Conservation (phyloP, 1,139 yeast species). For the Meyerozyma sp. region DNA sequence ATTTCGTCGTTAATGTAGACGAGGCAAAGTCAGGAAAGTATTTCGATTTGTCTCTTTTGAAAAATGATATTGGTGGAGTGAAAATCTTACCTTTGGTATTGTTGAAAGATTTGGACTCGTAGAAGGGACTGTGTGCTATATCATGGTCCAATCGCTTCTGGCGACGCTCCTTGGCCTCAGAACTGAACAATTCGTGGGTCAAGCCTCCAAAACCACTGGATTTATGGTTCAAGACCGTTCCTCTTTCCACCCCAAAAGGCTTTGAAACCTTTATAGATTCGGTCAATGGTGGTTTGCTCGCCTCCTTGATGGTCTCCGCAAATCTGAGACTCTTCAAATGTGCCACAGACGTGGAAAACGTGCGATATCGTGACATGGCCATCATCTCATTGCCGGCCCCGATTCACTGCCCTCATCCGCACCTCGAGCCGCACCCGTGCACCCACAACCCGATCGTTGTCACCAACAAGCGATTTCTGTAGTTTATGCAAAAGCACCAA, state of each 20-base stretch:
- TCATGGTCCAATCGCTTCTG: conserved; percentile 60
- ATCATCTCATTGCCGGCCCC: neutral
- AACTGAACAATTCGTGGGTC: conserved; percentile 25
- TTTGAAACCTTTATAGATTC: conserved; percentile 20
- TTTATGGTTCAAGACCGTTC: conserved; percentile 24
- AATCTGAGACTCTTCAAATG: conserved; percentile 17
- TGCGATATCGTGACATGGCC: neutral
- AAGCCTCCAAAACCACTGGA: conserved; percentile 13
- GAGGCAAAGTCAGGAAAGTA: conserved; percentile 85
- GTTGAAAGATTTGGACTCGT: conserved; percentile 73
- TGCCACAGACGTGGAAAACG: conserved; percentile 2
- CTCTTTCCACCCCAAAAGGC: conserved; percentile 38
- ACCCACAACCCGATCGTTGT: neutral
- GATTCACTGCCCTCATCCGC: neutral
- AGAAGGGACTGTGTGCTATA: conserved; percentile 80
- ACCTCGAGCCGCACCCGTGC: neutral
- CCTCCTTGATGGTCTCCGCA: conserved; percentile 22
- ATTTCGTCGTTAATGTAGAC: conserved; percentile 42
- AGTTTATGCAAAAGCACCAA: conserved; percentile 1
- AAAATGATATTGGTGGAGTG: conserved; percentile 70
- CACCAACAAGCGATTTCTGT: conserved; percentile 3
- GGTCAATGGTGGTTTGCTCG: conserved; percentile 25
- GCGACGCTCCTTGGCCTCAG: conserved; percentile 50
- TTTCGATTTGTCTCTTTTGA: conserved; percentile 67
- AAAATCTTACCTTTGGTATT: conserved; percentile 84